Evolutionary conservation across 2,329 filamentous ascomycete species (phyloP), one percentile per base, ranked within the genome.

Genomic region (Aspergillus tubingensis): DNA sequence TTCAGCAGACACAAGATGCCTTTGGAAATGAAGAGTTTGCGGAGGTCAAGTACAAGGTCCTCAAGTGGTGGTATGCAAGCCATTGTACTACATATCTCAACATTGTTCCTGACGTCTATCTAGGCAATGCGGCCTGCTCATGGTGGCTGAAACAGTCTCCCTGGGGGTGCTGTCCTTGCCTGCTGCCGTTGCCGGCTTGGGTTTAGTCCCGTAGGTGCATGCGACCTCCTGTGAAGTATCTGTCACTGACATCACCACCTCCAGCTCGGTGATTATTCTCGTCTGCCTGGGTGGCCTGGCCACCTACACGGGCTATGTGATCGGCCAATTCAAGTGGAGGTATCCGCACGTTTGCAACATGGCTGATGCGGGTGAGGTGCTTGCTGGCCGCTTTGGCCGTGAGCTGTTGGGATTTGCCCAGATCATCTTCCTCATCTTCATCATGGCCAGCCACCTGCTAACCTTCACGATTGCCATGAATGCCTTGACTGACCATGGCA

Each of bases 381-480:
- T 91, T 53, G 80, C 81, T 60, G 89, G 89, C 8, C 77, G 75
- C 17, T 77, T 84, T 41, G 87, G 86, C 1, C 84, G 86, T 62
- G 86, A 89, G 71, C 65, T 91, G 32, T 77, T 90, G 48, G 87
- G 86, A 23, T 74, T 79, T 63, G 86, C 84, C 64, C 87, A 89
- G 67, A 77, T 83, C 8, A 74, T 91, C 17, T 86, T 90, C 73
- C 79, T 91, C 41, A 77, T 88, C 58, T 90, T 91, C 76, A 83
- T 90, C 67, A 87, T 89, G 75, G 87, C 84, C 36, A 89, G 87
- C n/a, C 90, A 92, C 75, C 80, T 89, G 54, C 77, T 91, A 62
- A 90, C 88, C 0, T 90, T 90, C 65, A 83, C 83, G 32, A 88
- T 91, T 67, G 88, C 88, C 65, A 84, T 91, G 74, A 87, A 87